A percentile compares a stretch with the other conserved stretches of the same genome.
Conservation (phyloP, 1,284 basidiomycete genomes). For the Rhodotorula mucilaginosa region DNA sequence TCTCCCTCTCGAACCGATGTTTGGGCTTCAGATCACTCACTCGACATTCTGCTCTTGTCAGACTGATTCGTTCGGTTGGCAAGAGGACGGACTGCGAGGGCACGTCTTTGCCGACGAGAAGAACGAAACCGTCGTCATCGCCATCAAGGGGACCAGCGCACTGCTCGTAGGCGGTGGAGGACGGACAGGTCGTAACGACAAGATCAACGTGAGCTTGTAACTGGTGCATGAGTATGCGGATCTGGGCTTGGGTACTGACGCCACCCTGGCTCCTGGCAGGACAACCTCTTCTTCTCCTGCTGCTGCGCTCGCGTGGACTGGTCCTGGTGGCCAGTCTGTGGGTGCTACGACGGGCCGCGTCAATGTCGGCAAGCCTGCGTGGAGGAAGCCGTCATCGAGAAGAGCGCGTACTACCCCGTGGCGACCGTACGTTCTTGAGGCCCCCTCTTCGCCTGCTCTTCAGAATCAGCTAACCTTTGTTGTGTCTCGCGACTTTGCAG, state of each 20-base stretch:
- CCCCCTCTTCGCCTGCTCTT: too few species aligned
- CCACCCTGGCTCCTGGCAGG: constrained; percentile 48
- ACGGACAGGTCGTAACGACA: constrained; percentile 86
- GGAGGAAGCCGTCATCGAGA: constrained; percentile 72
- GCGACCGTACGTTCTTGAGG: constrained; percentile 56
- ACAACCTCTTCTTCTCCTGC: constrained; percentile 96
- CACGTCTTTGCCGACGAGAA: constrained; percentile 70
- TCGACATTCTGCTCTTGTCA: constrained; percentile 44
- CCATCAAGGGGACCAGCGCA: constrained; percentile 91
- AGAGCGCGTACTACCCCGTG: constrained; percentile 83
- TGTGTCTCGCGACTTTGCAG: constrained; percentile 50
- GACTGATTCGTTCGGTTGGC: constrained; percentile 90
- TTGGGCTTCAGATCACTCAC: not conserved
- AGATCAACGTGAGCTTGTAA: constrained; percentile 62
- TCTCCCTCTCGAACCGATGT: too few species aligned
- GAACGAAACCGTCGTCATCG: constrained; percentile 80
- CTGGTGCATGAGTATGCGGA: not conserved
- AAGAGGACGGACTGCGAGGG: constrained; percentile 83
- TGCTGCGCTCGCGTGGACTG: constrained; percentile 93
- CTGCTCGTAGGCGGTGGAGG: constrained; percentile 69
- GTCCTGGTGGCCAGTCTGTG: constrained; percentile 93
- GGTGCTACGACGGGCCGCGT: constrained; percentile 77
- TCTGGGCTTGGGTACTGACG: not conserved
- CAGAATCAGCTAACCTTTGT: not conserved
- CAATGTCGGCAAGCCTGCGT: constrained; percentile 82